Evolutionary conservation across 495 filamentous ascomycete species (phyloP), one percentile per base, ranked within the genome.

Genomic region (Xylaria grammica): DNA sequence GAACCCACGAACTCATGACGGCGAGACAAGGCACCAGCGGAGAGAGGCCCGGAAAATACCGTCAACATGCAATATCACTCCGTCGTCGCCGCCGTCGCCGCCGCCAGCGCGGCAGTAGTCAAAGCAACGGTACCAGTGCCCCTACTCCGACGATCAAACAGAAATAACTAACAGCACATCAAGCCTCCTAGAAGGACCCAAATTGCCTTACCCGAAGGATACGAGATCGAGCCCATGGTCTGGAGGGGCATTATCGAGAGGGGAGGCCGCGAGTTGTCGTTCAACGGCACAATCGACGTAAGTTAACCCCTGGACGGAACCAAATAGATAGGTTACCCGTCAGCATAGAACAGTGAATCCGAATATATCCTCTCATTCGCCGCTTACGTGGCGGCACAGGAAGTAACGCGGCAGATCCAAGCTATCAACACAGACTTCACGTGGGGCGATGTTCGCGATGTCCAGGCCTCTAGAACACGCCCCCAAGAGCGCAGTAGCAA

Each of bases 231-330:
- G 50, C 50, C 61, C 40, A 65, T 68, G 61, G 57, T 19, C 7
- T 68, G 55, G 66, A 52, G 0, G 2, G 66, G 66, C 11, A 4
- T n/a, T 24, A 62, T 62, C 36, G 29, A 53, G 30, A 59, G 38
- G 19, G 57, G 34, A 2, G 62, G 58, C 15, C 45, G 52, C 19
- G 58, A 62, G 36, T 20, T 62, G 27, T 36, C 62, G 24, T 52
- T 68, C 13, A 59, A 45, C 24, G 62, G 62, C 13, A 42, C 57
- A 0, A 60, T 60, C 27, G 44, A 60, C 26, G 44, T 60, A n/a
- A 34, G 40, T 20, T 44, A 45, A 5, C 36, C 11, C 11, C 44
- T 6, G 5, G 7, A n/a, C 17, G 17, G n/a, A n/a, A n/a, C n/a
- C n/a, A n/a, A n/a, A n/a, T n/a, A n/a, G n/a, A n/a, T n/a, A n/a